phyloP scores from a whole-genome alignment of 2,329 filamentous ascomycete species.

The Pestalotiopsis sp. region DNA sequence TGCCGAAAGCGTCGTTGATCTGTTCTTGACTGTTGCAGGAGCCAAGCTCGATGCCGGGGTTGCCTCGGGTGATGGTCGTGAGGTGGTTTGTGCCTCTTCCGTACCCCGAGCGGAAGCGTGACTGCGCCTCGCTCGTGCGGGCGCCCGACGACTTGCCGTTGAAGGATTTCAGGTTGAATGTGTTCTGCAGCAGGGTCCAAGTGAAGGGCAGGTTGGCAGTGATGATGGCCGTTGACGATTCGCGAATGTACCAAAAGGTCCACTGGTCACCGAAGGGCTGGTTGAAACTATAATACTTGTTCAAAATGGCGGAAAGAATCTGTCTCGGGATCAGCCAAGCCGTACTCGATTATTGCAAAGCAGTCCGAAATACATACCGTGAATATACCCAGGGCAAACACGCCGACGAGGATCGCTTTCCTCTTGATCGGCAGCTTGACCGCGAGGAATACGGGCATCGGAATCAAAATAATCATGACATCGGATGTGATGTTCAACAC shows the following conservation, averaged over 20 bases:
- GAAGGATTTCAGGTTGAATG: slow-evolving; percentile 8
- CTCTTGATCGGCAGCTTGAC: slow-evolving; percentile 52
- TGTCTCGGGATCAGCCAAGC: slow-evolving; percentile 20
- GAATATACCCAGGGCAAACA: slow-evolving; percentile 50
- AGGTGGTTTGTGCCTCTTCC: slow-evolving; percentile 1
- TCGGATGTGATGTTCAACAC: slow-evolving; percentile 64
- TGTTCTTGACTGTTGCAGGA: slow-evolving; percentile 7
- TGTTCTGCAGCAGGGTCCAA: slow-evolving; percentile 29
- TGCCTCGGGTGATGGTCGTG: not conserved
- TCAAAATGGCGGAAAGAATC: slow-evolving; percentile 56
- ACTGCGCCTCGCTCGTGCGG: slow-evolving; percentile 3
- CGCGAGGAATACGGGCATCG: slow-evolving; percentile 55
- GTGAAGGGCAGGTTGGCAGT: slow-evolving; percentile 45
- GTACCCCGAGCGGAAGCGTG: slow-evolving; percentile 9
- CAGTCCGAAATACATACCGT: slow-evolving; percentile 37
- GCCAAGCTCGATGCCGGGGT: slow-evolving; percentile 4
- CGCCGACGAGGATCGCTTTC: slow-evolving; percentile 52
- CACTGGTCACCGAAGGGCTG: slow-evolving; percentile 41
- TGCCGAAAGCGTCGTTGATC: slow-evolving; percentile 10
- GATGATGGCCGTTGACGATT: slow-evolving; percentile 49
- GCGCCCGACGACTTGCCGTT: slow-evolving; percentile 10
- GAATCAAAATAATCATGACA: slow-evolving; percentile 60
- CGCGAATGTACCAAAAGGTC: slow-evolving; percentile 50
- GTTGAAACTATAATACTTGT: slow-evolving; percentile 46
- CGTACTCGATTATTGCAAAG: not conserved